These are phyloP conservation scores for Hyaloscypha hepaticicola DNA, from an alignment of 495 filamentous ascomycete genomes.

Conservation along the genomic window DNA sequence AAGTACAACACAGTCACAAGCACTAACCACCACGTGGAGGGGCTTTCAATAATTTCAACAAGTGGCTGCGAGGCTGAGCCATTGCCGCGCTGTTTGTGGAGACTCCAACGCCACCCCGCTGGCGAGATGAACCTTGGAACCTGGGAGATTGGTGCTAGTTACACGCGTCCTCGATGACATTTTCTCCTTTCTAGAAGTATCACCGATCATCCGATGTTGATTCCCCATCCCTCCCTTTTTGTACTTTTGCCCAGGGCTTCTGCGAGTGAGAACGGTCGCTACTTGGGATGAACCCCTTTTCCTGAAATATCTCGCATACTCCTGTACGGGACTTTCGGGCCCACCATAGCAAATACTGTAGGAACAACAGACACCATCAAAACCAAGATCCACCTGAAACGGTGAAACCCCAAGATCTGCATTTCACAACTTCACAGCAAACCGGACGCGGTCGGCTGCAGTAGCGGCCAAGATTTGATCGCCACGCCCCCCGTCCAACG, in stretches of 20 bases:
- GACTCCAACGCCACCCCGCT: neutral
- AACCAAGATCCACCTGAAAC: neutral
- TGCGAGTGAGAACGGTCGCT: neutral
- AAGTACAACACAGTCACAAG: neutral
- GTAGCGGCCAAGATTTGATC: neutral
- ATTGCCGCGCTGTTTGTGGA: neutral
- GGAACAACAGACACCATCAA: neutral
- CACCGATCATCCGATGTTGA: no score
- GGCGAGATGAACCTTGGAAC: neutral
- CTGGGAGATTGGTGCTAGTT: neutral
- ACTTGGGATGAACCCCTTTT: neutral
- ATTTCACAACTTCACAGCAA: neutral
- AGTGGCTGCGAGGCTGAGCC: constrained; percentile 8
- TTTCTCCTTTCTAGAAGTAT: neutral
- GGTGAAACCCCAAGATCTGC: neutral
- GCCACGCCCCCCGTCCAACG: neutral
- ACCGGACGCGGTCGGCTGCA: neutral
- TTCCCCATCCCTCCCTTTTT: no score
- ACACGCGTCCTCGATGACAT: neutral
- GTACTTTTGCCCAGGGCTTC: neutral
- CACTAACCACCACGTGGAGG: constrained; percentile 1
- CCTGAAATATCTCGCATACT: neutral
- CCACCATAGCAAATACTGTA: neutral
- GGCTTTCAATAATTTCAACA: no score
- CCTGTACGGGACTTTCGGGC: neutral